Percentiles rank a stretch among this genome's conserved stretches.
Evolutionary conservation across 108 stramenopile genomes (phyloP).

Genomic region (Discostella stelligeroides): DNA sequence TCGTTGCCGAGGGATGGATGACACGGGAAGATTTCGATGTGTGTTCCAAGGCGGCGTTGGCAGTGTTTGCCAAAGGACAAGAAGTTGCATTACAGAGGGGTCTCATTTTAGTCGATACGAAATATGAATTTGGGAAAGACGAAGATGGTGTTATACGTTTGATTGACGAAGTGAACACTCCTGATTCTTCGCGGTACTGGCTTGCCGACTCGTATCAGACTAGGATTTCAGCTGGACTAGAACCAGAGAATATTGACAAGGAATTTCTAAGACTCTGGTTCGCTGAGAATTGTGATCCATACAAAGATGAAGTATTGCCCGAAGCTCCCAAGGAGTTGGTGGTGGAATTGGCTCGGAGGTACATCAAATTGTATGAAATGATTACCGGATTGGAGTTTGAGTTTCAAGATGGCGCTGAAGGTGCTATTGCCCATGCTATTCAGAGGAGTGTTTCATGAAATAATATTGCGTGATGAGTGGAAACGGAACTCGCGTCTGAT

Average conservation of each 20-base stretch:
- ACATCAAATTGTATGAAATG: slow-evolving; percentile 94
- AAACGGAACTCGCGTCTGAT: no score
- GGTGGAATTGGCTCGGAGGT: slow-evolving; percentile 92
- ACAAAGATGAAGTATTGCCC: slow-evolving; percentile 91
- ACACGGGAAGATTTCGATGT: slow-evolving; percentile 81
- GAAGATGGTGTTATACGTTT: slow-evolving; percentile 80
- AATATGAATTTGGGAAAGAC: slow-evolving; percentile 97
- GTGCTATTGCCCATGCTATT: slow-evolving; percentile 64
- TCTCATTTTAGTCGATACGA: slow-evolving; percentile 98
- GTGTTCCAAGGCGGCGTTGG: slow-evolving; percentile 73
- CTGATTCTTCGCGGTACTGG: slow-evolving; percentile 99
- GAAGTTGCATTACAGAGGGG: slow-evolving; percentile 84
- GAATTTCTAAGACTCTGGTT: slow-evolving; percentile 99
- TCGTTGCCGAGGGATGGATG: slow-evolving; percentile 90
- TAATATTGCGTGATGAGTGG: neutral
- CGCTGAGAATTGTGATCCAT: slow-evolving; percentile 96
- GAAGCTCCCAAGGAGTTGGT: slow-evolving; percentile 96
- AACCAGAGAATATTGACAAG: slow-evolving; percentile 99
- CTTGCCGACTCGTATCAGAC: slow-evolving; percentile 87
- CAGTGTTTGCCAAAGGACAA: slow-evolving; percentile 88
- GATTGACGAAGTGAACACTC: slow-evolving; percentile 98
- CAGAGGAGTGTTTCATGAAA: slow-evolving; percentile 37
- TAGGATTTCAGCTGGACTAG: slow-evolving; percentile 79
- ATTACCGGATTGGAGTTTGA: slow-evolving; percentile 93
- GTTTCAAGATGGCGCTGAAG: slow-evolving; percentile 59